phyloP scores from a whole-genome alignment of 495 filamentous ascomycete genomes.

The Aspergillus steynii region DNA sequence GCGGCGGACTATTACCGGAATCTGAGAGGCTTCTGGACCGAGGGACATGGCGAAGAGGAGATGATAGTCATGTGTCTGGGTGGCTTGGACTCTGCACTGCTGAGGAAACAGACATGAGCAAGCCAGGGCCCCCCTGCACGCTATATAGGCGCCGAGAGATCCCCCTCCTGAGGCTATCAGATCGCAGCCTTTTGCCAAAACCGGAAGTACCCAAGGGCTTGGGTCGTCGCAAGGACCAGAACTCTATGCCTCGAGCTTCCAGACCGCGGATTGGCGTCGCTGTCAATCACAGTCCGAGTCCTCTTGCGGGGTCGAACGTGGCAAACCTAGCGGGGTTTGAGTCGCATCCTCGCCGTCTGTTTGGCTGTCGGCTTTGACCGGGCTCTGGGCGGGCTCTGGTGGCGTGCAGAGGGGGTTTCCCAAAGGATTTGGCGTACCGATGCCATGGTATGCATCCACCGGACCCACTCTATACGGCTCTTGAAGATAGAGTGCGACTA shows the following conservation, averaged over 20 bases:
- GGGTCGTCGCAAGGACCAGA: background rate
- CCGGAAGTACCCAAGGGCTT: background rate
- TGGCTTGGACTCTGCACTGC: background rate
- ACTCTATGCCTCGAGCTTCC: background rate
- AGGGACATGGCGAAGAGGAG: background rate
- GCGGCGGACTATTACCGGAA: background rate
- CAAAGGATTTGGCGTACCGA: background rate
- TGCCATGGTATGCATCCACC: background rate
- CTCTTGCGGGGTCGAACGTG: background rate
- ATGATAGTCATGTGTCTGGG: background rate
- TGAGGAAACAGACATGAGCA: background rate
- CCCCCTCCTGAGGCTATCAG: background rate
- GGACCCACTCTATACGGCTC: background rate
- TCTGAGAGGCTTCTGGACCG: background rate
- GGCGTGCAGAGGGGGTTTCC: background rate
- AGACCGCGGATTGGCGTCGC: background rate
- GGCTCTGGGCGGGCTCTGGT: background rate
- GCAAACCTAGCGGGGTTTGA: background rate
- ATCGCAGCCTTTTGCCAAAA: background rate
- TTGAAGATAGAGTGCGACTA: background rate
- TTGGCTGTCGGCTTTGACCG: background rate
- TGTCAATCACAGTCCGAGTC: background rate
- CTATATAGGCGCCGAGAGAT: background rate
- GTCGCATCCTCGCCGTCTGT: background rate
- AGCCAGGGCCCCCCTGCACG: background rate